phyloP scores from a whole-genome alignment of 495 filamentous ascomycete genomes.

The Chaetomidium leptoderma region DNA sequence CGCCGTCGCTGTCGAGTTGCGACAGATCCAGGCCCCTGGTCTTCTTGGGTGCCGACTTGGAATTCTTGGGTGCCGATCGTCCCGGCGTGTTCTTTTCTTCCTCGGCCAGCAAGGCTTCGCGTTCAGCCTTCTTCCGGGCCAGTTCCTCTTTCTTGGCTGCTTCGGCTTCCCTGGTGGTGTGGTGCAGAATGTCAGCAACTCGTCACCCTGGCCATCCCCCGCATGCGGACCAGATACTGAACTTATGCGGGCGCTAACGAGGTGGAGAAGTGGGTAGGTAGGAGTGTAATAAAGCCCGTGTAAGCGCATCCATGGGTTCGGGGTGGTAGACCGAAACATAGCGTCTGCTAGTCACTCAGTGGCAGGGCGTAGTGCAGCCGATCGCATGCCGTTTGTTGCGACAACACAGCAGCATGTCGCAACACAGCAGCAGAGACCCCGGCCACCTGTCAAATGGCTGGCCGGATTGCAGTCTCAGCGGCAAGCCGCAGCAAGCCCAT shows the following conservation, averaged over 20 bases:
- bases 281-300: background rate
- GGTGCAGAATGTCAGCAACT: slow-evolving; percentile 16
- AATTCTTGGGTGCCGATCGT: slow-evolving; percentile 56
- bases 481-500: slow-evolving; percentile 1
- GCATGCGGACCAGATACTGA: background rate
- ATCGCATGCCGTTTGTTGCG: background rate
- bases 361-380: no score
- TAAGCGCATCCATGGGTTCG: background rate
- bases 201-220: background rate
- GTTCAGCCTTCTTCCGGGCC: slow-evolving; percentile 83
- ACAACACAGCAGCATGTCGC: background rate
- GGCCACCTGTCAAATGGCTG: background rate
- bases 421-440: background rate
- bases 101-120: slow-evolving; percentile 72
- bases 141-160: slow-evolving; percentile 81
- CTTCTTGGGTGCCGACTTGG: slow-evolving; percentile 64
- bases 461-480: background rate
- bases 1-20: slow-evolving; percentile 56
- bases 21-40: slow-evolving; percentile 63
- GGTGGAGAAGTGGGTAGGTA: slow-evolving; percentile 4
- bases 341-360: background rate
- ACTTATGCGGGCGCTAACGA: no score
- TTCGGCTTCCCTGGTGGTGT: slow-evolving; percentile 63
- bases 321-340: background rate
- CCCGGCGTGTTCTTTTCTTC: slow-evolving; percentile 71